phyloP scores from a whole-genome alignment of 83 land plant species.

The Picea abies region DNA sequence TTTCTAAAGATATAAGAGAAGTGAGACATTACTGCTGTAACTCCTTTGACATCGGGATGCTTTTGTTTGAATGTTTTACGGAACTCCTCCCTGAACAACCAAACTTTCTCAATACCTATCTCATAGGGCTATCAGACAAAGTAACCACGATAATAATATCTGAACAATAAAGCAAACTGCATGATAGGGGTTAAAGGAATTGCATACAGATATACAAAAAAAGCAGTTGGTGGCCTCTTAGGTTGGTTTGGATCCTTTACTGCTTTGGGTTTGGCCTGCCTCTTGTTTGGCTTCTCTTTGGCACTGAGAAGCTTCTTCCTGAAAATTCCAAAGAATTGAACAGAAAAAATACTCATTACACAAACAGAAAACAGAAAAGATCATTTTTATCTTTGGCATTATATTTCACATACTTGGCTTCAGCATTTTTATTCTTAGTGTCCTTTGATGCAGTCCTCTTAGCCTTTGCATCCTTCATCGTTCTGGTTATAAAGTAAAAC shows the following conservation, averaged over 20 bases:
- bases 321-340: background rate
- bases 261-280: conserved; percentile 22
- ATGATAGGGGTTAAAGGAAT: background rate
- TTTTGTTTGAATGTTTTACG: conserved; percentile 57
- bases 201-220: conserved; percentile 64
- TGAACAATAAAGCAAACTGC: background rate
- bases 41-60: conserved; percentile 61
- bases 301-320: conserved; percentile 5
- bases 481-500: background rate
- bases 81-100: conserved; percentile 67
- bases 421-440: background rate
- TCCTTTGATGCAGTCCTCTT: conserved; percentile 5
- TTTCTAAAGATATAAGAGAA: background rate
- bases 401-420: conserved; percentile 12
- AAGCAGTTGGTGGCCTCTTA: conserved; percentile 74
- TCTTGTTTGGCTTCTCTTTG: conserved; percentile 34
- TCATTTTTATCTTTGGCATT: background rate
- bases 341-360: background rate
- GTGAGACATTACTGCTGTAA: conserved; percentile 52
- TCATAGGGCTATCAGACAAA: background rate
- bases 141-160: too few relatives aligned
- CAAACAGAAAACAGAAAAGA: background rate
- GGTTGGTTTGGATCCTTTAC: conserved; percentile 74
- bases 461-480: conserved; percentile 11
- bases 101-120: conserved; percentile 1